phyloP scores from a whole-genome alignment of 768 basidiomycete genomes.

The Russula sp. region DNA sequence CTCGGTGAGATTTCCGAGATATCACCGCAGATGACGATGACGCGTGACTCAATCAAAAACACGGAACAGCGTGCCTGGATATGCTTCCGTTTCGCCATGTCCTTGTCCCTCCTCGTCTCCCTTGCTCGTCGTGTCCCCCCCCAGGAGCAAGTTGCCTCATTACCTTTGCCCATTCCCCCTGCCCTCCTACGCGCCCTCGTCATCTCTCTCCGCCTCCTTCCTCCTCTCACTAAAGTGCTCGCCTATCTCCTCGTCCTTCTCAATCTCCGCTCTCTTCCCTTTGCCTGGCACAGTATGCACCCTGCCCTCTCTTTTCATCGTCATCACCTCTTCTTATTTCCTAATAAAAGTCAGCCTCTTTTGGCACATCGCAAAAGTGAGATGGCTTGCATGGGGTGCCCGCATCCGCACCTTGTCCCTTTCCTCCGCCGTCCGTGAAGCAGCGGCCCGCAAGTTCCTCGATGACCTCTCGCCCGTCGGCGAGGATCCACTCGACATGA shows the following conservation, averaged over 20 bases:
- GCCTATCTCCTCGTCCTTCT: conserved; percentile 3
- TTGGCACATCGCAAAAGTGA: conserved; percentile 7
- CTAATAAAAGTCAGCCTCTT: conserved; percentile 9
- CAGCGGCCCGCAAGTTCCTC: conserved; percentile 1
- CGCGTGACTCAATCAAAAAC: too few species aligned
- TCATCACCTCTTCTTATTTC: not conserved
- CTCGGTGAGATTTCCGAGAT: too few species aligned
- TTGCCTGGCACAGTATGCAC: conserved; percentile 21
- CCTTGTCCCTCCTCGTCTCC: too few species aligned
- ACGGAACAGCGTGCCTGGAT: too few species aligned
- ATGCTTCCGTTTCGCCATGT: too few species aligned
- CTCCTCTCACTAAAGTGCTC: conserved; percentile 6
- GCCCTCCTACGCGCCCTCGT: not conserved
- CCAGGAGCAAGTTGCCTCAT: not conserved
- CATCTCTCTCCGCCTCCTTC: conserved; percentile 1
- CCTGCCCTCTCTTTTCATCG: not conserved
- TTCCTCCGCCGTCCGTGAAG: conserved; percentile 2
- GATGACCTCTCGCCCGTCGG: conserved; percentile 22
- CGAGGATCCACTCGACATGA: conserved; percentile 23
- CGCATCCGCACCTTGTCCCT: conserved; percentile 7
- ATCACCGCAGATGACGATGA: too few species aligned
- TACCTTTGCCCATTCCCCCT: not conserved
- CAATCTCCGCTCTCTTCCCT: conserved; percentile 11
- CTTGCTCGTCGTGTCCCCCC: not conserved
- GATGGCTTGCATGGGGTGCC: not conserved